phyloP scores from a whole-genome alignment of 805 yeast genomes.

The Candida gorgasii region DNA sequence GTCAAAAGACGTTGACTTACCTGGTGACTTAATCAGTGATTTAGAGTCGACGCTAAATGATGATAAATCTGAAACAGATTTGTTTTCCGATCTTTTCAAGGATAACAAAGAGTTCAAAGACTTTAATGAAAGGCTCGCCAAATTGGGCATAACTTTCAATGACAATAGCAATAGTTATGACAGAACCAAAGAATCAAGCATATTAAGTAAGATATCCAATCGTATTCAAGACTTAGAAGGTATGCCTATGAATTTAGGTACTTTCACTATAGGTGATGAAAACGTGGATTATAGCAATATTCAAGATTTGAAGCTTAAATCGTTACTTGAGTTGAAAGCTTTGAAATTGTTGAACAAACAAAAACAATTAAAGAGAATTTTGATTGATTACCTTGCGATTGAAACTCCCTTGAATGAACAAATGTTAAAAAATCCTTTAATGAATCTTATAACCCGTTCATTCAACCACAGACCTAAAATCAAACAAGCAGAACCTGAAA shows the following conservation, averaged over 20 bases:
- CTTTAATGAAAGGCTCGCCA: slow-evolving; percentile 37
- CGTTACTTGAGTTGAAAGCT: slow-evolving; percentile 70
- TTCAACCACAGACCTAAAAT: slow-evolving; percentile 67
- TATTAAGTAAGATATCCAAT: slow-evolving; percentile 54
- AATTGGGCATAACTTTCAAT: slow-evolving; percentile 39
- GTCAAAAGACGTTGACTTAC: slow-evolving; percentile 65
- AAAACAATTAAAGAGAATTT: slow-evolving; percentile 63
- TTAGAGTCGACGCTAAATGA: slow-evolving; percentile 20
- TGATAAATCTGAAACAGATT: not conserved
- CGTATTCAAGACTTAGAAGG: slow-evolving; percentile 63
- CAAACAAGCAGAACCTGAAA: slow-evolving; percentile 71
- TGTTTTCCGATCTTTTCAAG: slow-evolving; percentile 13
- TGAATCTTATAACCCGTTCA: slow-evolving; percentile 68
- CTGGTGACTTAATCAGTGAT: slow-evolving; percentile 48
- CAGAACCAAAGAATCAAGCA: slow-evolving; percentile 50
- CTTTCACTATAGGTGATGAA: slow-evolving; percentile 32
- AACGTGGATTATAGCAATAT: slow-evolving; percentile 30
- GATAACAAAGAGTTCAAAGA: slow-evolving; percentile 11
- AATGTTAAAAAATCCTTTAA: slow-evolving; percentile 53
- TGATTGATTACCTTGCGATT: slow-evolving; percentile 53
- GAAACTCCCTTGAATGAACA: slow-evolving; percentile 55
- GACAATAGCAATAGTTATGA: slow-evolving; percentile 26
- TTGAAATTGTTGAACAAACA: slow-evolving; percentile 67
- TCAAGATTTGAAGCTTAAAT: slow-evolving; percentile 63
- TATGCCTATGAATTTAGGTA: slow-evolving; percentile 70